Conservation (phyloP, 352 stramenopile genomes). For the Thraustotheca clavata region DNA sequence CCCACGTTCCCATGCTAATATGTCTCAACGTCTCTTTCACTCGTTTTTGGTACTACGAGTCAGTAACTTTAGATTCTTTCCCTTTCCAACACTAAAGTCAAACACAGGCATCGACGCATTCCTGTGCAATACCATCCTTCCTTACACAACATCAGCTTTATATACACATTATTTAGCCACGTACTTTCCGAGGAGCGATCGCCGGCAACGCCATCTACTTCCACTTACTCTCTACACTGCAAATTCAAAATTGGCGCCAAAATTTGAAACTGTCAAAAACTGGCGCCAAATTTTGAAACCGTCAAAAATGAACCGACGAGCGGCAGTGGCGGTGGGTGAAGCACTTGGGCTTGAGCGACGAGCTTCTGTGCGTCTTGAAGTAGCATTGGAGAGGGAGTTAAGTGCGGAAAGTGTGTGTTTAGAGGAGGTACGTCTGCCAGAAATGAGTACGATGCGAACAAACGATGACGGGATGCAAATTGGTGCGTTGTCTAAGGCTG, state of each 20-base stretch:
- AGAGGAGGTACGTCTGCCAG: not conserved
- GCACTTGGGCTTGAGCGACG: not conserved
- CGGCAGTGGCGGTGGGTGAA: not conserved
- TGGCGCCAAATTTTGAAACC: not conserved
- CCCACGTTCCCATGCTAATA: not conserved
- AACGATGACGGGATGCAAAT: not conserved
- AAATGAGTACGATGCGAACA: not conserved
- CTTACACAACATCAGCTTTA: not conserved
- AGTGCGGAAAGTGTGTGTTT: no score
- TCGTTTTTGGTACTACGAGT: not conserved
- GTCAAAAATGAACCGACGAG: not conserved
- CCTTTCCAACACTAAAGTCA: not conserved
- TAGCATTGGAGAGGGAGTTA: no score
- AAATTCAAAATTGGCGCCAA: not conserved
- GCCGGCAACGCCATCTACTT: not conserved
- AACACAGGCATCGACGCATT: not conserved
- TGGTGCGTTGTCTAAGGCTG: conserved; percentile 20
- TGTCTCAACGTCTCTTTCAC: not conserved
- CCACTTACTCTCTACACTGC: not conserved
- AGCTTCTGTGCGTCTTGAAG: not conserved
- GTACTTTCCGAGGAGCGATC: not conserved
- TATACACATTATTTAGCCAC: not conserved
- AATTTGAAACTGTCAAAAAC: not conserved
- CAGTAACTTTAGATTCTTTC: not conserved
- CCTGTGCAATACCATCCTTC: not conserved